Evolutionary conservation across 139 green algal genomes (phyloP).

Genomic region (Chlorella vulgaris): DNA sequence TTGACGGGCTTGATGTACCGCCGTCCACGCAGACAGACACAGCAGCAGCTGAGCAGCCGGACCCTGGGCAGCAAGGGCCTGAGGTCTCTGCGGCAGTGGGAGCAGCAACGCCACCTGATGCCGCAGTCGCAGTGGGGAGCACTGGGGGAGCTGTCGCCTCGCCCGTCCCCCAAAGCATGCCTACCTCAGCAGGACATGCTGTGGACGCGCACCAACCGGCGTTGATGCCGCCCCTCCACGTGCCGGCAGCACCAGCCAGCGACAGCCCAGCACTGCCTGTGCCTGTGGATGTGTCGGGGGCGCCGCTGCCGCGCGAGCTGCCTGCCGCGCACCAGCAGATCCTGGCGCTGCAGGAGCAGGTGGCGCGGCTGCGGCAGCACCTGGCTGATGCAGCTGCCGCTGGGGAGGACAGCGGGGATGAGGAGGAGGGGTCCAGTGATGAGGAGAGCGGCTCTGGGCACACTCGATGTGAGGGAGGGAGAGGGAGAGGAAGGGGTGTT

Average conservation of each 20-base stretch:
- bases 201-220: not conserved
- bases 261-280: too few species aligned
- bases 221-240: not conserved
- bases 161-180: too few species aligned
- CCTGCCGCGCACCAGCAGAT: not conserved
- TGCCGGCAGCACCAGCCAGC: too few species aligned
- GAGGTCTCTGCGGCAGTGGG: not conserved
- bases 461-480: not conserved
- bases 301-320: not conserved
- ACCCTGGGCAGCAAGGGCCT: too few species aligned
- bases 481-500: too few species aligned
- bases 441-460: not conserved
- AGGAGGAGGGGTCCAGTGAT: not conserved
- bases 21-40: not conserved
- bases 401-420: slow-evolving; percentile 9
- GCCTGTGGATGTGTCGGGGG: not conserved
- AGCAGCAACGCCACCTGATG: not conserved
- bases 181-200: too few species aligned
- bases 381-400: slow-evolving; percentile 1
- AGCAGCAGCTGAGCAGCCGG: not conserved
- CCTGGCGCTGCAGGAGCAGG: not conserved
- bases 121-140: not conserved
- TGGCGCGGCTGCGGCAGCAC: slow-evolving; percentile 16
- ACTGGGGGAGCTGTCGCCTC: not conserved
- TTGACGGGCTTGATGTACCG: not conserved